Evolutionary conservation across 768 basidiomycete genomes (phyloP).

Genomic region (Pisolithus microcarpus): DNA sequence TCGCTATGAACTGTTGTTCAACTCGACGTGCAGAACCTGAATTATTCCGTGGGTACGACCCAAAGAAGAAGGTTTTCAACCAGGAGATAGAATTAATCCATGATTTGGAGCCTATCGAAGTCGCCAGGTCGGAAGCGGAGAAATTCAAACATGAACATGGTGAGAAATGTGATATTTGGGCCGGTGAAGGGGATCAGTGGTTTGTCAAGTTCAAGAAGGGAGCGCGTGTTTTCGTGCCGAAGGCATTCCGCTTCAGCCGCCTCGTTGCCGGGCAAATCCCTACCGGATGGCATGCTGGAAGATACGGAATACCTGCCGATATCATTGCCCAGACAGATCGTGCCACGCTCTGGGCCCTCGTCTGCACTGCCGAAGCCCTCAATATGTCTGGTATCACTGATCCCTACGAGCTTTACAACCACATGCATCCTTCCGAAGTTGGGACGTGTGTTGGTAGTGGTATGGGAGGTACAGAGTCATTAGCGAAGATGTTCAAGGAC

Average conservation of each 20-base stretch:
- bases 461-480: conserved; percentile 91
- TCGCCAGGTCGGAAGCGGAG: conserved; percentile 81
- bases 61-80: conserved; percentile 94
- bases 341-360: conserved; percentile 89
- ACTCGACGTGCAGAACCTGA: conserved; percentile 68
- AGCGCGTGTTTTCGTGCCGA: conserved; percentile 86
- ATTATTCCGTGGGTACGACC: conserved; percentile 95
- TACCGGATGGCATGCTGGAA: conserved; percentile 93
- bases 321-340: conserved; percentile 94
- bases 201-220: conserved; percentile 99
- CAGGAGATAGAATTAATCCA: conserved; percentile 96
- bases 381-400: conserved; percentile 97
- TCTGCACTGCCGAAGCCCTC: conserved; percentile 90
- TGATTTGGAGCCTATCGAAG: conserved; percentile 94
- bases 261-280: conserved; percentile 95
- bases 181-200: conserved; percentile 87
- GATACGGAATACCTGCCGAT: conserved; percentile 95
- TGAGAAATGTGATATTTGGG: conserved; percentile 95
- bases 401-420: conserved; percentile 95
- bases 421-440: conserved; percentile 94
- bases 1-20: conserved; percentile 8
- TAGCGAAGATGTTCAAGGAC: conserved; percentile 98
- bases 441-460: conserved; percentile 93
- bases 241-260: conserved; percentile 91
- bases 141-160: conserved; percentile 97